Evolutionary conservation across 768 basidiomycete species (phyloP).

Genomic region (Termitomyces sp.): DNA sequence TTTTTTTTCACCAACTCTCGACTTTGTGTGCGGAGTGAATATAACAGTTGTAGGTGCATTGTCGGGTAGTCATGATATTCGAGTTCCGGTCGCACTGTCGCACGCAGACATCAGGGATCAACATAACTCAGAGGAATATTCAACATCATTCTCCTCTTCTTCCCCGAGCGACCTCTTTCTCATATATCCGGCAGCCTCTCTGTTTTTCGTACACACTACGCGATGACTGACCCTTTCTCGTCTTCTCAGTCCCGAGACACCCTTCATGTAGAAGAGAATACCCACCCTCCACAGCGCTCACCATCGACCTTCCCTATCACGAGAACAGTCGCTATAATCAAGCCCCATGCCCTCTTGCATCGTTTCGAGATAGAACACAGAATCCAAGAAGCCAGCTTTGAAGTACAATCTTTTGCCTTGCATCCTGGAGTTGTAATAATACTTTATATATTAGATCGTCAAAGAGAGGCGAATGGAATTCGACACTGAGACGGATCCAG

Average conservation of each 20-base stretch:
- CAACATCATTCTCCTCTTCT: background rate
- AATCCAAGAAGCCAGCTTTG: constrained; percentile 78
- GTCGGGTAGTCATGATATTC: constrained; percentile 17
- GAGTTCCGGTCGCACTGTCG: constrained; percentile 7
- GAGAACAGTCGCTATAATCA: constrained; percentile 82
- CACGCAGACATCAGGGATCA: constrained; percentile 1
- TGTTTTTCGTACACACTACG: background rate
- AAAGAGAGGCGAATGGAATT: constrained; percentile 91
- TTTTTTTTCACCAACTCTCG: background rate
- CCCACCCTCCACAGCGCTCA: constrained; percentile 8
- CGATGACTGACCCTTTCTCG: constrained; percentile 14
- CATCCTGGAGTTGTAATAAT: constrained; percentile 12
- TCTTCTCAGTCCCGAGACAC: constrained; percentile 19
- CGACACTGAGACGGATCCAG: constrained; percentile 77
- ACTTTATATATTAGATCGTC: constrained; percentile 49
- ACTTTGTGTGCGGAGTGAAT: background rate
- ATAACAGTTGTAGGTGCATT: background rate
- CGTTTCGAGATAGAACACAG: constrained; percentile 78
- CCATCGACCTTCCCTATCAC: constrained; percentile 24
- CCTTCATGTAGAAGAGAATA: constrained; percentile 18
- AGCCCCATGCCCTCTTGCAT: constrained; percentile 66
- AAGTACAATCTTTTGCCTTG: constrained; percentile 41
- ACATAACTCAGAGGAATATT: constrained; percentile 2
- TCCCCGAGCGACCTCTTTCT: background rate
- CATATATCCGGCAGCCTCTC: background rate